Conservation (phyloP, 495 filamentous ascomycete genomes). For the Rostrohypoxylon terebratum region DNA sequence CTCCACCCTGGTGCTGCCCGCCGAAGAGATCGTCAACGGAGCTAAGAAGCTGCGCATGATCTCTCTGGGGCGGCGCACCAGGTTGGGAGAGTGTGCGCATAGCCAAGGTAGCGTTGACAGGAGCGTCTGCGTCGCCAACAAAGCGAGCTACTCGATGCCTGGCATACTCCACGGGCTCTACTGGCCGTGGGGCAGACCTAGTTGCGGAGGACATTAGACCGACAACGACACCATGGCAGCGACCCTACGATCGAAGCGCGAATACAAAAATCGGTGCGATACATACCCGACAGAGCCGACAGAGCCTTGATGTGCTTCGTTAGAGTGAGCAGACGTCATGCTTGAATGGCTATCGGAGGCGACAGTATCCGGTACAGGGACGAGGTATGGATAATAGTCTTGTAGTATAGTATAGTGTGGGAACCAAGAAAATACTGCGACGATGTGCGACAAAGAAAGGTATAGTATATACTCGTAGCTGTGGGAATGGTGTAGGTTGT, state of each 20-base stretch:
- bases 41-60: neutral
- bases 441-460: neutral
- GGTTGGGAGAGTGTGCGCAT: neutral
- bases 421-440: no score
- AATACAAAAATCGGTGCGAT: neutral
- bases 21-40: neutral
- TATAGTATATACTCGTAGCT: neutral
- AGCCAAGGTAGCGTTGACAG: neutral
- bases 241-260: neutral
- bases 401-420: no score
- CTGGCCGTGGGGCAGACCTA: neutral
- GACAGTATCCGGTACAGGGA: neutral
- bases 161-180: neutral
- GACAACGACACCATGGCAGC: neutral
- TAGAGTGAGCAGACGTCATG: neutral
- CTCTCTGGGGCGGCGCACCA: neutral
- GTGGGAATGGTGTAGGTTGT: neutral
- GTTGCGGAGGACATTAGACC: neutral
- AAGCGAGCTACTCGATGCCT: neutral
- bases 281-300: constrained; percentile 7
- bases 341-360: neutral
- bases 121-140: neutral
- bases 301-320: neutral
- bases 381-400: neutral
- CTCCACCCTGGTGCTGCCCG: neutral